These are phyloP conservation scores for Nothopassalora personata DNA, from an alignment of 2,329 filamentous ascomycete species.

Conservation along the genomic window DNA sequence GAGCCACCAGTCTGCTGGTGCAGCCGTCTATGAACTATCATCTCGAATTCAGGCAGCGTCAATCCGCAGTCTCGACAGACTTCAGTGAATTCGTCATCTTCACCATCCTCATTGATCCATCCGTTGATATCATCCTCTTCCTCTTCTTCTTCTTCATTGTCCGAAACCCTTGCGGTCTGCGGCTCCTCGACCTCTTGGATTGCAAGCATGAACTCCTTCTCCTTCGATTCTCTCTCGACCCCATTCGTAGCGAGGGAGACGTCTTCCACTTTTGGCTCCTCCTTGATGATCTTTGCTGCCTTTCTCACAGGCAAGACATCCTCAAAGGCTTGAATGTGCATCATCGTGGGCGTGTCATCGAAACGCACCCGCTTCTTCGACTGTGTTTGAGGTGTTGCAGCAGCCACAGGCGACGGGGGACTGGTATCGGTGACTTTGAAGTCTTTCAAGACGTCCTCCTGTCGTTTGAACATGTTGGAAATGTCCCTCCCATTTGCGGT, in stretches of 20 bases:
- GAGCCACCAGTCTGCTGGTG: slow-evolving; percentile 31
- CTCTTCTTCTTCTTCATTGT: neutral
- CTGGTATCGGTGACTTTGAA: slow-evolving; percentile 53
- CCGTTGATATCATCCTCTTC: slow-evolving; percentile 9
- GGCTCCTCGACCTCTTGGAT: neutral
- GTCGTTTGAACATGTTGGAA: slow-evolving; percentile 70
- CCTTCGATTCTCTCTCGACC: neutral
- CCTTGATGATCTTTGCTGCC: neutral
- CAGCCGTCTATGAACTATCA: slow-evolving; percentile 53
- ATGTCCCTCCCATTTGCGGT: slow-evolving; percentile 64
- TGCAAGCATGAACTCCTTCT: neutral
- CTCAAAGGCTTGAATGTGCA: neutral
- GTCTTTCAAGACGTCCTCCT: slow-evolving; percentile 63
- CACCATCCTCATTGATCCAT: slow-evolving; percentile 21
- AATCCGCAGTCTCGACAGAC: slow-evolving; percentile 49
- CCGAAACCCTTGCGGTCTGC: neutral
- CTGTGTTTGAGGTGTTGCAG: neutral
- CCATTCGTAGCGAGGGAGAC: neutral
- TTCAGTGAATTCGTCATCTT: slow-evolving; percentile 18
- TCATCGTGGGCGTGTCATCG: slow-evolving; percentile 1
- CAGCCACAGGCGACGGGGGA: neutral
- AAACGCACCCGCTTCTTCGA: neutral
- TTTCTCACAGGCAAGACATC: slow-evolving; percentile 16
- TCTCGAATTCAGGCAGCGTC: slow-evolving; percentile 53
- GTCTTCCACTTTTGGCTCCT: neutral